phyloP scores from a whole-genome alignment of 306 rosid genomes.

The Quercus wislizeni region DNA sequence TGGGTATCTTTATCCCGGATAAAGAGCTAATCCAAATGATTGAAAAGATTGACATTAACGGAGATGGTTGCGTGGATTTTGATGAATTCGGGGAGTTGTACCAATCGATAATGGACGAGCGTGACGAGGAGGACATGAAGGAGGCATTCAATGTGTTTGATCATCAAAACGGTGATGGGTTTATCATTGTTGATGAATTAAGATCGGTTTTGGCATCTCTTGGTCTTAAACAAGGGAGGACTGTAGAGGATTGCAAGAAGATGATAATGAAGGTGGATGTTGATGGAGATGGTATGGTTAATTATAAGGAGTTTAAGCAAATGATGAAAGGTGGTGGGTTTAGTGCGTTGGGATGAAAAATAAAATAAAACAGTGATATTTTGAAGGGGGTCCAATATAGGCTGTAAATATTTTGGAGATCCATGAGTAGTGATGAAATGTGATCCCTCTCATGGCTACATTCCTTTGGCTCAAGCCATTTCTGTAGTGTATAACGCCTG shows the following conservation, averaged over 20 bases:
- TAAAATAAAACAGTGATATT: no score
- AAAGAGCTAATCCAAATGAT: slow-evolving; percentile 61
- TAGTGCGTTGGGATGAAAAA: slow-evolving; percentile 35
- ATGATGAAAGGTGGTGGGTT: slow-evolving; percentile 90
- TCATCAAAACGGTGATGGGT: slow-evolving; percentile 81
- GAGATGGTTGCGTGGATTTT: slow-evolving; percentile 74
- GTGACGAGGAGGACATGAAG: slow-evolving; percentile 70
- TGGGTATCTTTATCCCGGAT: slow-evolving; percentile 67
- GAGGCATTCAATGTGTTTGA: slow-evolving; percentile 87
- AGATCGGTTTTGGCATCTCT: no score
- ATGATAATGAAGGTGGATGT: slow-evolving; percentile 84
- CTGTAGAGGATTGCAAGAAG: slow-evolving; percentile 82
- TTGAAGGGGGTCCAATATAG: no score
- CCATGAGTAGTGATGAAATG: no score
- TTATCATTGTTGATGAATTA: slow-evolving; percentile 28
- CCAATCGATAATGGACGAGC: slow-evolving; percentile 59
- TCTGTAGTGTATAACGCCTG: no score
- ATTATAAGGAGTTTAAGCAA: slow-evolving; percentile 72
- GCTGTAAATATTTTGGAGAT: no score
- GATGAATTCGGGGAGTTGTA: slow-evolving; percentile 72
- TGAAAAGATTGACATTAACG: slow-evolving; percentile 57
- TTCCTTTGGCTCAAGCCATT: no score
- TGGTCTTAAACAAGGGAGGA: no score
- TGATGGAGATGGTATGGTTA: slow-evolving; percentile 85
- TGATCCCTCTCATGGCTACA: no score